phyloP scores from a whole-genome alignment of 73 alveolate genomes.

The Breviolum minutum region DNA sequence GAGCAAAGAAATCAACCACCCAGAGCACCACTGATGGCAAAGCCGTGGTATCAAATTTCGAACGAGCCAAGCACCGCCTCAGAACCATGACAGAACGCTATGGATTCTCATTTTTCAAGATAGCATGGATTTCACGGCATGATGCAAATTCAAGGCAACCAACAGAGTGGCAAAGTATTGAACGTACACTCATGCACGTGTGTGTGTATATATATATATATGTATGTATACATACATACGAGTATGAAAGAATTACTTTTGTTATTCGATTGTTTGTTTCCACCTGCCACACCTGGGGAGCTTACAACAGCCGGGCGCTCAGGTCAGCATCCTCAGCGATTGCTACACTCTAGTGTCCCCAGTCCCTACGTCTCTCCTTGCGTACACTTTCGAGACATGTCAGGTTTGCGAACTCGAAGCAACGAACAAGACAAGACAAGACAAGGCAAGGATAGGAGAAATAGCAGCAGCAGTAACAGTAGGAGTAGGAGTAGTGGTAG shows the following conservation, averaged over 20 bases:
- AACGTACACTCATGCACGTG: too few species aligned
- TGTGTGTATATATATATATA: too few species aligned
- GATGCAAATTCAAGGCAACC: too few species aligned
- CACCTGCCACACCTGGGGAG: neutral
- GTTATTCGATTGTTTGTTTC: too few species aligned
- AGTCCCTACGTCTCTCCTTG: neutral
- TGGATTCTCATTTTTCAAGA: too few species aligned
- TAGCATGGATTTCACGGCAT: too few species aligned
- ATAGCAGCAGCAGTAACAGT: too few species aligned
- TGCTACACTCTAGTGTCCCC: neutral
- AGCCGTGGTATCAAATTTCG: neutral
- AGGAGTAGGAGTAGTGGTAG: too few species aligned
- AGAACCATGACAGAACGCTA: neutral
- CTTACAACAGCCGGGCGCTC: slow-evolving; percentile 5
- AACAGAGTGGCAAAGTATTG: too few species aligned
- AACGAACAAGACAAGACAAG: neutral
- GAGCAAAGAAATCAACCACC: neutral
- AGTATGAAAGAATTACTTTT: too few species aligned
- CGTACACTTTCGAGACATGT: neutral
- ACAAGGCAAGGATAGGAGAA: too few species aligned
- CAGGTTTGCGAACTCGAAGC: neutral
- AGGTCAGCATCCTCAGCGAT: neutral
- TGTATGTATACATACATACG: too few species aligned
- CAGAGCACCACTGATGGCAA: neutral
- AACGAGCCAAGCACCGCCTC: slow-evolving; percentile 17